Evolutionary conservation across 2,329 filamentous ascomycete species (phyloP), one percentile per base, ranked within the genome.

Genomic region (Sporothrix protearum): DNA sequence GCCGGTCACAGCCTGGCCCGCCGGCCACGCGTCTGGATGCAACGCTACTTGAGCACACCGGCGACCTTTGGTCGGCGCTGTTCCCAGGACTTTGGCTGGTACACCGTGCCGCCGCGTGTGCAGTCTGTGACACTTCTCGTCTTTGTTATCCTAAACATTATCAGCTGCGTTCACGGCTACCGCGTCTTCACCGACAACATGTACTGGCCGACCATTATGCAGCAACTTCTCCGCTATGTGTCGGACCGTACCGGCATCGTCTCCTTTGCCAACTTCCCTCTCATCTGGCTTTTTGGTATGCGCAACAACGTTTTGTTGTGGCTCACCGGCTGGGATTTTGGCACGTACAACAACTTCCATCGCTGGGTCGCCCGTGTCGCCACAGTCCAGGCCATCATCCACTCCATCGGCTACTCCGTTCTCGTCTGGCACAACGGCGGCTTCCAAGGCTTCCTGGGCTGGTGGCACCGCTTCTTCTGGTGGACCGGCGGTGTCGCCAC

Each of bases 241-340:
- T 72, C 75, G 2, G 75, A 74, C 68, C 74, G 75, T 22, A 75
- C 75, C 1, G 75, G 75, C 45, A 72, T 74, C 64, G 30, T 75
- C 16, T 73, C 73, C 0, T 72, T 64, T 19, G 55, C 55, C 53
- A 73, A 74, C 71, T 68, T 76, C 2, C 74, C 75, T 14, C 69
- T 74, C 19, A 64, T 76, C 51, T 76, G 75, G 75, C 57, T 92
- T 0, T 92, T 92, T 74, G 87, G 86, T 0, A 87, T 87, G 76
- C 83, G 90, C 10, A 92, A 92, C 73, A 91, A 92, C 68, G 76
- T 89, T 0, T 82, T 91, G 19, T 81, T 91, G 70, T 90, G 87
- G 87, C 77, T 88, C 0, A 92, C 90, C 0, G 89, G 89, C 0
- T 92, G 90, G 89, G 88, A 87, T 12, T 91, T 90, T 77, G 84